These are phyloP conservation scores for Eragrostis curvula DNA, from an alignment of 176 grass and related monocot species.

Conservation along the genomic window DNA sequence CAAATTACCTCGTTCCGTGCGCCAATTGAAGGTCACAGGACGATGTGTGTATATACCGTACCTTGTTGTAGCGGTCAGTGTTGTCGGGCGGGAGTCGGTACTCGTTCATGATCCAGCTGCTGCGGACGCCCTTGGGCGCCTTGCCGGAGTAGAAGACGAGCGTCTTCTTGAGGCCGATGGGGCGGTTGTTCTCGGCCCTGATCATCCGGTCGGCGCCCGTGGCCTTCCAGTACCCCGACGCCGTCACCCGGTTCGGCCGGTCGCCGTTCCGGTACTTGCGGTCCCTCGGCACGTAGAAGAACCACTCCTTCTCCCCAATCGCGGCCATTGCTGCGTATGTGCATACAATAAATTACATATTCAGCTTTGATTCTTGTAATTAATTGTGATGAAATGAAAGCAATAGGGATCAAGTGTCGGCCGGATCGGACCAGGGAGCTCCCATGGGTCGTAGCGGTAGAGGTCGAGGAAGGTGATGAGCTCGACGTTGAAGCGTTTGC, in stretches of 20 bases:
- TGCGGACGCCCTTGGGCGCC: constrained; percentile 87
- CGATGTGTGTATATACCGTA: background rate
- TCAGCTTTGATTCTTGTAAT: background rate
- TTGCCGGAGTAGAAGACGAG: constrained; percentile 99
- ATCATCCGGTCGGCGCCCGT: constrained; percentile 92
- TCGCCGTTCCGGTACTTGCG: constrained; percentile 98
- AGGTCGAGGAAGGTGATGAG: constrained; percentile 96
- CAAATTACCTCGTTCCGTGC: background rate
- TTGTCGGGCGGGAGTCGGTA: constrained; percentile 75
- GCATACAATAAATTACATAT: no score
- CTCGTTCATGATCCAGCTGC: constrained; percentile 99
- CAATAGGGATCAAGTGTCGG: no score
- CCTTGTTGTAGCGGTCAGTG: constrained; percentile 78
- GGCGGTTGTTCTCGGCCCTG: constrained; percentile 61
- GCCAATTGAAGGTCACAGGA: background rate
- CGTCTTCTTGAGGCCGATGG: constrained; percentile 96
- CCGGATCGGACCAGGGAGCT: constrained; percentile 67
- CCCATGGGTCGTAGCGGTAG: constrained; percentile 98
- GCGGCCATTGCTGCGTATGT: constrained; percentile 65
- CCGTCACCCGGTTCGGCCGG: constrained; percentile 89
- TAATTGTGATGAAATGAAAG: no score
- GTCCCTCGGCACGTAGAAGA: constrained; percentile 96
- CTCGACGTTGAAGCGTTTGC: constrained; percentile 96
- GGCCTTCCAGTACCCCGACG: constrained; percentile 98
- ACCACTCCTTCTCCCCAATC: constrained; percentile 99